Evolutionary conservation across 2,329 filamentous ascomycete species (phyloP).

Genomic region (Fusarium pseudonygamai): DNA sequence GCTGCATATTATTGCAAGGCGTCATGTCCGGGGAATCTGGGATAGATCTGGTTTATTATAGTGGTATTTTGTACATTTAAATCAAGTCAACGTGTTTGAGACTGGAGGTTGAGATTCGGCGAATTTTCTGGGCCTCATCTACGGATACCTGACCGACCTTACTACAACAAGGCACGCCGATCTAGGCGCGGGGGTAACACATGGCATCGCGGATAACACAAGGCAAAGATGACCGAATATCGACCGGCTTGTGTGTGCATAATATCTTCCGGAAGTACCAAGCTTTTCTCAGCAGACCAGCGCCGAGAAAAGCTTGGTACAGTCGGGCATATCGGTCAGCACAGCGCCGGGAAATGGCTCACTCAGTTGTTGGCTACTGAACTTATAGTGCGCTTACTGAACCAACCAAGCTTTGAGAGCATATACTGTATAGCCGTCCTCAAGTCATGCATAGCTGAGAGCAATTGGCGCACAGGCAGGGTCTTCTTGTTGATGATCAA

Average conservation of each 20-base stretch:
- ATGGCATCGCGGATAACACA: slow-evolving; percentile 37
- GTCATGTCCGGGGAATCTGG: neutral
- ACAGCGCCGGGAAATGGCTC: slow-evolving; percentile 16
- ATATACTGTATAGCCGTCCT: neutral
- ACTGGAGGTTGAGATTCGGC: slow-evolving; percentile 16
- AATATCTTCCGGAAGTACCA: slow-evolving; percentile 33
- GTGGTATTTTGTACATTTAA: slow-evolving; percentile 3
- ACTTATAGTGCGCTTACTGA: neutral
- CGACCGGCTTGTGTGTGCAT: slow-evolving; percentile 34
- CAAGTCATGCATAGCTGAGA: neutral
- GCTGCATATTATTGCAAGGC: neutral
- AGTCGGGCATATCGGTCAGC: slow-evolving; percentile 12
- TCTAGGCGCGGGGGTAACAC: slow-evolving; percentile 37
- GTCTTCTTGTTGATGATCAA: slow-evolving; percentile 7
- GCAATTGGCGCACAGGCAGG: slow-evolving; percentile 3
- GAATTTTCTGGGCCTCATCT: slow-evolving; percentile 28
- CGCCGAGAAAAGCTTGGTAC: slow-evolving; percentile 37
- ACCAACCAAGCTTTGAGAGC: neutral
- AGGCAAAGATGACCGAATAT: slow-evolving; percentile 33
- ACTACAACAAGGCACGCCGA: slow-evolving; percentile 28
- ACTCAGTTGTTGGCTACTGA: neutral
- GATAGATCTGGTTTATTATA: neutral
- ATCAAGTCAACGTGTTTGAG: neutral
- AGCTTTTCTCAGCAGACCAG: slow-evolving; percentile 29
- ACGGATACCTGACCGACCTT: slow-evolving; percentile 11